Percentiles rank a stretch among this genome's conserved stretches.
These are phyloP conservation scores for Luvunga scandens DNA, from an alignment of 345 rosid species.

Conservation along the genomic window DNA sequence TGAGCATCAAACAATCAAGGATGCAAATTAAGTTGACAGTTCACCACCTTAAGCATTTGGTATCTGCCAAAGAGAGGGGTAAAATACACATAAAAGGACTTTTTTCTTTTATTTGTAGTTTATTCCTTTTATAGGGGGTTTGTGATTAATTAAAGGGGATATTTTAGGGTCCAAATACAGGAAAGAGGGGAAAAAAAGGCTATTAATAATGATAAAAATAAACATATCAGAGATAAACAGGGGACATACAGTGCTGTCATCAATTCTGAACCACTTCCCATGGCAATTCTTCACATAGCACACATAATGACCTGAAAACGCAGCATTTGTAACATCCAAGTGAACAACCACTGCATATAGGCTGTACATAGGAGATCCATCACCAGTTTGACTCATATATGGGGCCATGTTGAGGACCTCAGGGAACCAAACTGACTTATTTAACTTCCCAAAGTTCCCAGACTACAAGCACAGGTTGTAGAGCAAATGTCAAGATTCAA, in stretches of 20 bases:
- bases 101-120: no score
- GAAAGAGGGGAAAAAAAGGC: neutral
- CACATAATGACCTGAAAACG: slow-evolving; percentile 89
- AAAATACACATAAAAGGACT: neutral
- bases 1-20: neutral
- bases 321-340: slow-evolving; percentile 63
- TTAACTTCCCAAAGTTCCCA: slow-evolving; percentile 75
- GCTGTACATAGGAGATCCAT: slow-evolving; percentile 52
- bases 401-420: slow-evolving; percentile 71
- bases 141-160: neutral
- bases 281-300: slow-evolving; percentile 66
- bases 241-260: slow-evolving; percentile 63
- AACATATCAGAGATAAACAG: neutral
- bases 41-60: neutral
- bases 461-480: slow-evolving; percentile 46
- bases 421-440: slow-evolving; percentile 70
- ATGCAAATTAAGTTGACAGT: neutral
- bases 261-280: slow-evolving; percentile 77
- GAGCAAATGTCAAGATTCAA: slow-evolving; percentile 12
- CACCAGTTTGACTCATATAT: slow-evolving; percentile 57
- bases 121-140: no score
- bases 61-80: neutral
- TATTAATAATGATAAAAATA: neutral
- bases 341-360: slow-evolving; percentile 92
- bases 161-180: neutral